Evolutionary conservation across 1,284 basidiomycete genomes (phyloP).

Genomic region (Puccinia horiana): DNA sequence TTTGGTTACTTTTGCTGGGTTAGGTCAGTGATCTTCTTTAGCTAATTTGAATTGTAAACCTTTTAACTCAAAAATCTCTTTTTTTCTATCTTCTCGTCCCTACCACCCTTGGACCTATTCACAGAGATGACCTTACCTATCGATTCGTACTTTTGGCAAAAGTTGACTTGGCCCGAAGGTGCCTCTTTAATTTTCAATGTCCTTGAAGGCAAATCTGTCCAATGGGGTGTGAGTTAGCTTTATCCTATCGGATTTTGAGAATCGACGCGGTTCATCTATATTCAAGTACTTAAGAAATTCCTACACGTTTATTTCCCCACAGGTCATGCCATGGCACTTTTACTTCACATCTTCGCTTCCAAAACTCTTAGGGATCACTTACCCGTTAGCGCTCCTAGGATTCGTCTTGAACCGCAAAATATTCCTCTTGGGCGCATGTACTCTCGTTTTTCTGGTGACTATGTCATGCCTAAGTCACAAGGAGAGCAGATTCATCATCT

Average conservation of each 20-base stretch:
- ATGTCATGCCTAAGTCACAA: slow-evolving; percentile 71
- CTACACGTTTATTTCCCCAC: background rate
- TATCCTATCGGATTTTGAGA: background rate
- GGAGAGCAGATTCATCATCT: slow-evolving; percentile 94
- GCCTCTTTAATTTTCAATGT: slow-evolving; percentile 82
- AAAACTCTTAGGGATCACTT: slow-evolving; percentile 71
- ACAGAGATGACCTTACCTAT: slow-evolving; percentile 68
- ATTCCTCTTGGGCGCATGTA: slow-evolving; percentile 63
- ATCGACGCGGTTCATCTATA: background rate
- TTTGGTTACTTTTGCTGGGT: slow-evolving; percentile 64
- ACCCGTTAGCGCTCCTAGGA: slow-evolving; percentile 67
- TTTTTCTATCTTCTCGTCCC: slow-evolving; percentile 42
- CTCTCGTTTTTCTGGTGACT: slow-evolving; percentile 66
- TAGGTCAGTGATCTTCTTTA: slow-evolving; percentile 61
- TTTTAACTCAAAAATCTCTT: background rate
- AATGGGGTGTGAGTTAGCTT: slow-evolving; percentile 78
- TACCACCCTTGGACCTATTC: slow-evolving; percentile 17
- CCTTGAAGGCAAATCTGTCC: slow-evolving; percentile 75
- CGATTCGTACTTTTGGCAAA: slow-evolving; percentile 85
- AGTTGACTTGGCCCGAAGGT: slow-evolving; percentile 77
- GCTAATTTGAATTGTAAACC: slow-evolving; percentile 42
- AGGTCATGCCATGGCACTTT: slow-evolving; percentile 72
- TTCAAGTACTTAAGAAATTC: background rate
- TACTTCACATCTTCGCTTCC: slow-evolving; percentile 76
- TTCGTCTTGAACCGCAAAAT: slow-evolving; percentile 63